Evolutionary conservation across 208 protist species (phyloP), one percentile per base, ranked within the genome.

Genomic region (Leishmania mexicana): DNA sequence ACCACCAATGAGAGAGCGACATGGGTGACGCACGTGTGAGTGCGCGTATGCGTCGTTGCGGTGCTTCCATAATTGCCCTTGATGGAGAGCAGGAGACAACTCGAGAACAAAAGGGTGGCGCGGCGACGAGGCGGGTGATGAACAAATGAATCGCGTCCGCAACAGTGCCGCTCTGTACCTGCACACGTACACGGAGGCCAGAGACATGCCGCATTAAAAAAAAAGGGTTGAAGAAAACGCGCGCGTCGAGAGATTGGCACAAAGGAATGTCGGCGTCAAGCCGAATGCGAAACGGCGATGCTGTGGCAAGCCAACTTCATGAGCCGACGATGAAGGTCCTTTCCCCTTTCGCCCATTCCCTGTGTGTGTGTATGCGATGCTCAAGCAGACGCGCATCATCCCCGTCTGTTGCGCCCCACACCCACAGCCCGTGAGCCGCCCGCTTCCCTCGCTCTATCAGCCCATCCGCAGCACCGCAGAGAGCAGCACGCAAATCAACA

Each of bases 381-480:
- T 45, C 17, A 17, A 70, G 11, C 35, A 28, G 64, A 45, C 19
- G 35, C 35, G 47, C 64, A 38, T 45, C 64, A 47, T 45, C 64
- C 17, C 21, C 68, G 17, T 6, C 68, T 45, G 42, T 5, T 73
- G 38, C 13, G 68, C 42, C 68, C 24, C n/a, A 24, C 13, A 42
- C 0, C 40, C 65, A n/a, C 40, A 2, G 40, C 40, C 31, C 65
- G 31, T 42, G 62, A 31, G 47, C 24, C 60, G 60, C 17, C 38
- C 8, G 31, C 35, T 5, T 60, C 31, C 28, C 11, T 58, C 13
- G 15, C 51, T 11, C 11, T 40, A 51, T 81, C 65, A 86, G 21
- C 83, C 78, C 83, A 86, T 86, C 42, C 83, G 78, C 24, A 89
- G 57, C 38, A 89, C 81, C 0, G 49, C 58, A 31, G 82, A 57